Percentiles rank a stretch among this genome's conserved stretches.
phyloP scores from a whole-genome alignment of 768 basidiomycete species.

The Hemileccinum impolitum region DNA sequence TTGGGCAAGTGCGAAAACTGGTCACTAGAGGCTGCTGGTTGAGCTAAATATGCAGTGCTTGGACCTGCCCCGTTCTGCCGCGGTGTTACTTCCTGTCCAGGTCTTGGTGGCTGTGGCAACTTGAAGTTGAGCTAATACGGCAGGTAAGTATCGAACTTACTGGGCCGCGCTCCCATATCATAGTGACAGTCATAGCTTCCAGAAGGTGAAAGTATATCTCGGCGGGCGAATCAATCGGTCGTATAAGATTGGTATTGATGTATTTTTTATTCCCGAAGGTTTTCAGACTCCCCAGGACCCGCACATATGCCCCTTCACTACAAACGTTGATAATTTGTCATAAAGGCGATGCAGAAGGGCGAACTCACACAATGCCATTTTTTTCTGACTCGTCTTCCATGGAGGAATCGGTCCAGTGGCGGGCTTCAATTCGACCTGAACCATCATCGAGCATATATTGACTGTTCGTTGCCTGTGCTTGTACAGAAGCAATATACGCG shows the following conservation, averaged over 20 bases:
- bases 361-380: slow-evolving; percentile 44
- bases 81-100: slow-evolving; percentile 23
- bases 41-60: slow-evolving; percentile 44
- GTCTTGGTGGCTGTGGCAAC: slow-evolving; percentile 31
- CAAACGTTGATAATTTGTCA: neutral
- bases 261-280: slow-evolving; percentile 78
- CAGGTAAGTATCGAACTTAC: slow-evolving; percentile 37
- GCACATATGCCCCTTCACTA: slow-evolving; percentile 77
- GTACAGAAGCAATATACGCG: slow-evolving; percentile 66
- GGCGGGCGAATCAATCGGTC: slow-evolving; percentile 61
- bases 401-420: slow-evolving; percentile 77
- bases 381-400: slow-evolving; percentile 52
- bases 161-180: slow-evolving; percentile 64
- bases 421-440: slow-evolving; percentile 71
- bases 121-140: neutral
- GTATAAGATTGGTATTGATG: slow-evolving; percentile 74
- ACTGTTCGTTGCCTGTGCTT: slow-evolving; percentile 74
- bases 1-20: slow-evolving; percentile 55
- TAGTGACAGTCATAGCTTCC: slow-evolving; percentile 67
- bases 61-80: slow-evolving; percentile 11
- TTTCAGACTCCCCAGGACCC: slow-evolving; percentile 80
- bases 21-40: slow-evolving; percentile 34
- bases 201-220: slow-evolving; percentile 82
- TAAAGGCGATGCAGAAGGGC: slow-evolving; percentile 2
- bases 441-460: slow-evolving; percentile 85